These are phyloP conservation scores for Mycosphaerella arachidis DNA, from an alignment of 2,329 filamentous ascomycete species.

Conservation along the genomic window DNA sequence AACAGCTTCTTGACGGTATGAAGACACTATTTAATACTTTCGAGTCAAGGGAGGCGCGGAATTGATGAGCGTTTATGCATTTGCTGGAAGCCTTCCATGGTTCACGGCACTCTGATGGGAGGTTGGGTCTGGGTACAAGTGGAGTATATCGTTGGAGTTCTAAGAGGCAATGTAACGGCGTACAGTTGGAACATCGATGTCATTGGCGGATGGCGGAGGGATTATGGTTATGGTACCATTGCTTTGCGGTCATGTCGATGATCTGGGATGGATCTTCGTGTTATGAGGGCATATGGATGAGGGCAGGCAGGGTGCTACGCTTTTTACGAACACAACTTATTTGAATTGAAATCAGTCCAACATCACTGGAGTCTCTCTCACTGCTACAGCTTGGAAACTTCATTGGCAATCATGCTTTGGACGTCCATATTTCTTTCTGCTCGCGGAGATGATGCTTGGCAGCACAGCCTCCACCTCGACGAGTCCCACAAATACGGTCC, in stretches of 20 bases:
- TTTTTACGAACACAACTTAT: constrained; percentile 1
- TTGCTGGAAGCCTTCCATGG: background rate
- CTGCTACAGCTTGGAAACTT: too few relatives aligned
- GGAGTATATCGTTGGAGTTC: constrained; percentile 12
- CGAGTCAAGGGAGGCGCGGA: background rate
- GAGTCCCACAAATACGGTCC: background rate
- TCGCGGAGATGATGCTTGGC: background rate
- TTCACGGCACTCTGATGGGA: background rate
- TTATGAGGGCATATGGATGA: background rate
- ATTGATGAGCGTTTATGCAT: constrained; percentile 16
- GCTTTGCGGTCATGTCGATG: constrained; percentile 1
- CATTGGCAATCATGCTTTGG: too few relatives aligned
- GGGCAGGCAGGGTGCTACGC: background rate
- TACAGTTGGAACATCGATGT: background rate
- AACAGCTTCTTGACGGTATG: background rate
- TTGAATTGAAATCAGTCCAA: background rate
- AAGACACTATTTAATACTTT: constrained; percentile 4
- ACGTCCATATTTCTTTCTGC: too few relatives aligned
- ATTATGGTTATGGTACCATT: background rate
- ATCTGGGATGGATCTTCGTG: background rate
- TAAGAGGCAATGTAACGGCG: constrained; percentile 14
- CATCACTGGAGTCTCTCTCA: background rate
- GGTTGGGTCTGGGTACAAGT: constrained; percentile 7
- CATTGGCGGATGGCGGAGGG: background rate
- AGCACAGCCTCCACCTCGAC: background rate